Conservation (phyloP, 1,284 basidiomycete genomes). For the Moesziomyces antarcticus region DNA sequence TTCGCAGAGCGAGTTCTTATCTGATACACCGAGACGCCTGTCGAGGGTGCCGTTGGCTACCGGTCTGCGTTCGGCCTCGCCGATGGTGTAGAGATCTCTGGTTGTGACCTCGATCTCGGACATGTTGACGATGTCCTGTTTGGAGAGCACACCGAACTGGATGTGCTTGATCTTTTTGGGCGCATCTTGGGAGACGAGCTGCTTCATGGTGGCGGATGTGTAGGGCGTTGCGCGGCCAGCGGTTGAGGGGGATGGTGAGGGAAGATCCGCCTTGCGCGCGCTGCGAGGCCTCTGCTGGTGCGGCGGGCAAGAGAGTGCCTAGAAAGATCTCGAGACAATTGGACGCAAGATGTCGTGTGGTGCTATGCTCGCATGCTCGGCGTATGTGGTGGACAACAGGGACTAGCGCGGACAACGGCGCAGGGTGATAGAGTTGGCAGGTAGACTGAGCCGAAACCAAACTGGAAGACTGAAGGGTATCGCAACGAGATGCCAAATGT, state of each 20-base stretch:
- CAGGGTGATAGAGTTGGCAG: too few species aligned
- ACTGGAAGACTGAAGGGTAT: too few species aligned
- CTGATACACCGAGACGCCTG: slow-evolving; percentile 80
- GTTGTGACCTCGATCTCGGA: slow-evolving; percentile 66
- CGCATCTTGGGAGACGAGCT: slow-evolving; percentile 65
- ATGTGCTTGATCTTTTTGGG: slow-evolving; percentile 68
- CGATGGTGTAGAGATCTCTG: slow-evolving; percentile 62
- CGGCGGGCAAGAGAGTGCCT: not conserved
- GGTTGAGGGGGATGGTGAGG: not conserved
- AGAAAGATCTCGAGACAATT: too few species aligned
- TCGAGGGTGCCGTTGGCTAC: slow-evolving; percentile 64
- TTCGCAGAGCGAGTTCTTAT: slow-evolving; percentile 90
- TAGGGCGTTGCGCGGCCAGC: slow-evolving; percentile 17
- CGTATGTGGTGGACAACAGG: too few species aligned
- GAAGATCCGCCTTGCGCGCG: not conserved
- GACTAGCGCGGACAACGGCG: too few species aligned
- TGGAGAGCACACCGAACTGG: slow-evolving; percentile 67
- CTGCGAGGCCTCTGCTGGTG: not conserved
- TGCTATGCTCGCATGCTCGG: too few species aligned
- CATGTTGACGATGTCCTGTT: slow-evolving; percentile 67
- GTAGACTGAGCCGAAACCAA: too few species aligned
- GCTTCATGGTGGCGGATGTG: slow-evolving; percentile 57
- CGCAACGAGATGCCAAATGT: too few species aligned
- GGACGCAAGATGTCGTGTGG: too few species aligned
- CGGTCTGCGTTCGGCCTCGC: slow-evolving; percentile 57